Percentiles rank a stretch among this genome's conserved stretches.
Conservation (phyloP, 116 monocot genomes). For the Zostera marina region DNA sequence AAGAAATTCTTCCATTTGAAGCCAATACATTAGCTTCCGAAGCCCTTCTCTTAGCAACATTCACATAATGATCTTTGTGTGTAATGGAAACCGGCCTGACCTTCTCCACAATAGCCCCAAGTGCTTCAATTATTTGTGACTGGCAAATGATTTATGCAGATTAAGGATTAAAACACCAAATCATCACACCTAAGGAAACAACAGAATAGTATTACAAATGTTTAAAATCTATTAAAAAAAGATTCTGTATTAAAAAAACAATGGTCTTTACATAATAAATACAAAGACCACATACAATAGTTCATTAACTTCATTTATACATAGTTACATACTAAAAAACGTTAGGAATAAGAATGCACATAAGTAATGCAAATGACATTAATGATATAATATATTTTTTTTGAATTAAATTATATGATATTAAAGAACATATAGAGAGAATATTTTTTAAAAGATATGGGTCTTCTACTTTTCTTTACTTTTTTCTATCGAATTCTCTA, state of each 20-base stretch:
- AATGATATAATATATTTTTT: no score
- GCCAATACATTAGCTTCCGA: conserved; percentile 42
- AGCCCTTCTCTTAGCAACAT: conserved; percentile 88
- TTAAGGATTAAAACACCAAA: not conserved
- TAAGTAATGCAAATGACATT: no score
- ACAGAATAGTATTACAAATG: not conserved
- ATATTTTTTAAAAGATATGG: no score
- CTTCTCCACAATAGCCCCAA: conserved; percentile 90
- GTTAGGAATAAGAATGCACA: no score
- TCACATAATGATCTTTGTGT: conserved; percentile 91
- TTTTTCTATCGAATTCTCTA: no score
- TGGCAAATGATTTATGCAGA: conserved; percentile 10
- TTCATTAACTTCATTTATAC: no score
- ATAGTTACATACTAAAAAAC: no score
- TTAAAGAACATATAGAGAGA: no score
- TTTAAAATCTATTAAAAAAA: not conserved
- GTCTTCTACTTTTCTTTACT: no score
- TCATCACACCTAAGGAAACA: not conserved
- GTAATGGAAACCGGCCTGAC: conserved; percentile 93
- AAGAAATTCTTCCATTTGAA: conserved; percentile 7
- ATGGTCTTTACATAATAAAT: not conserved
- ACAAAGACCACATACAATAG: no score
- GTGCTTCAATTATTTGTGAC: conserved; percentile 93
- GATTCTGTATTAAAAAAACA: not conserved
- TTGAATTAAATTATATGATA: no score